Evolutionary conservation across 1,284 basidiomycete genomes (phyloP).

Genomic region (Leccinum pallidistipes): DNA sequence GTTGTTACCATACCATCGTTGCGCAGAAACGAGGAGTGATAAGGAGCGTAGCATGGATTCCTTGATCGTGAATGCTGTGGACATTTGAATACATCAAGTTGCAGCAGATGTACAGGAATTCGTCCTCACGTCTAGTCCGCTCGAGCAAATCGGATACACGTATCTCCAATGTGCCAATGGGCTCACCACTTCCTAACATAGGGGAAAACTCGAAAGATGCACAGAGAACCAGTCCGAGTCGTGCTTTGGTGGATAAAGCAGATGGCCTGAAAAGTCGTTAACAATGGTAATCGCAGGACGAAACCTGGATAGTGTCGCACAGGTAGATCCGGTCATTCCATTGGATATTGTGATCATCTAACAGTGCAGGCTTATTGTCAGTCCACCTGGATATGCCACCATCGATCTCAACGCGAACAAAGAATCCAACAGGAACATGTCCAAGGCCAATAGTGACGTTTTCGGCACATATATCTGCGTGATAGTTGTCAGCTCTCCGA

Average conservation of each 20-base stretch:
- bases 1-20: not conserved
- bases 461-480: slow-evolving; percentile 7
- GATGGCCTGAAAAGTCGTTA: slow-evolving; percentile 6
- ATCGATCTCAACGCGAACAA: not conserved
- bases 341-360: slow-evolving; percentile 2
- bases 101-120: not conserved
- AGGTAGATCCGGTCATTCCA: slow-evolving; percentile 12
- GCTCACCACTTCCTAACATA: slow-evolving; percentile 7
- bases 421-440: slow-evolving; percentile 14
- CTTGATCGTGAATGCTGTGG: not conserved
- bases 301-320: not conserved
- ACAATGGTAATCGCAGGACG: not conserved
- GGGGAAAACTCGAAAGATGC: slow-evolving; percentile 17
- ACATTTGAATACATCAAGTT: not conserved
- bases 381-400: not conserved
- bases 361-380: not conserved
- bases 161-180: not conserved
- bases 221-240: slow-evolving; percentile 2
- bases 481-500: not conserved
- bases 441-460: slow-evolving; percentile 5
- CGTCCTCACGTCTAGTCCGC: not conserved
- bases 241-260: not conserved
- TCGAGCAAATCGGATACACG: slow-evolving; percentile 1
- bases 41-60: not conserved
- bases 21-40: not conserved